phyloP scores from a whole-genome alignment of 129 eudicot species.

The Kitagawia praeruptora region DNA sequence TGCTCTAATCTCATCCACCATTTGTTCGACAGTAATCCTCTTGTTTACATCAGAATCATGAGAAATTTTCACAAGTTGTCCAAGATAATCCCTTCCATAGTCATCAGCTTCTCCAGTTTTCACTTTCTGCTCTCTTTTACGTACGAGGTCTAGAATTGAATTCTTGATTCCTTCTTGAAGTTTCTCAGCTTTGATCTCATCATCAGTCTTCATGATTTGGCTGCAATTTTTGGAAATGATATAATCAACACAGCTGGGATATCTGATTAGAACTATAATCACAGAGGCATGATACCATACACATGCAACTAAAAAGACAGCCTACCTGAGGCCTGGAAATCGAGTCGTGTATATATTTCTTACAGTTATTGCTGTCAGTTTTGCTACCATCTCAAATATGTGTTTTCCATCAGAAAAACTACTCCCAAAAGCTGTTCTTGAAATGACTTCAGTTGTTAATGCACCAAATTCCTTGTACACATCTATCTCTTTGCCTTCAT shows the following conservation, averaged over 20 bases:
- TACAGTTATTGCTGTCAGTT: conserved; percentile 40
- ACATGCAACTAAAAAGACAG: not conserved
- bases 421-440: conserved; percentile 71
- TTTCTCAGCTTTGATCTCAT: conserved; percentile 55
- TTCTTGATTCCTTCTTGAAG: conserved; percentile 41
- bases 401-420: conserved; percentile 52
- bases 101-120: conserved; percentile 11
- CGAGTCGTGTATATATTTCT: conserved; percentile 45
- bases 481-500: conserved; percentile 51
- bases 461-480: conserved; percentile 52
- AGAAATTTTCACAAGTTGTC: conserved; percentile 40
- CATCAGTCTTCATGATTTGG: conserved; percentile 26
- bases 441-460: conserved; percentile 65
- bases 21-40: conserved; percentile 44
- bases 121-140: conserved; percentile 23
- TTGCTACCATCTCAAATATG: conserved; percentile 61
- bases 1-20: conserved; percentile 60
- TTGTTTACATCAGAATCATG: conserved; percentile 25
- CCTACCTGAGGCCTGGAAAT: conserved; percentile 52
- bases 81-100: conserved; percentile 48
- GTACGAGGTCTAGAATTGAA: conserved; percentile 37
- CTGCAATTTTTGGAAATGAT: conserved; percentile 20
- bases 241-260: not conserved
- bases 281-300: not conserved
- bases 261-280: too few relatives aligned